Evolutionary conservation across 768 basidiomycete genomes (phyloP).

Genomic region (Tephrocybe sp.): DNA sequence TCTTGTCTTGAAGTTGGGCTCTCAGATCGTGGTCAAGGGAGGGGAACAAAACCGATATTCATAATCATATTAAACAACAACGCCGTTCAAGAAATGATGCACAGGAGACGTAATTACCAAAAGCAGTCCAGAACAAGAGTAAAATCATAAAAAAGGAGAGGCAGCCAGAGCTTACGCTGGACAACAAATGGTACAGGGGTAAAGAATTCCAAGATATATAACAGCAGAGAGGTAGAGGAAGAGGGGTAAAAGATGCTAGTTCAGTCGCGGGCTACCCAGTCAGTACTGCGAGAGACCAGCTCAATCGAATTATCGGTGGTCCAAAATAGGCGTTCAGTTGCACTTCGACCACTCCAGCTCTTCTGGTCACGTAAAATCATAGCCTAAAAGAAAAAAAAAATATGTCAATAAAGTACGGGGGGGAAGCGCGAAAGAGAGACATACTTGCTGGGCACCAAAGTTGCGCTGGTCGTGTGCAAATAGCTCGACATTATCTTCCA

Average conservation of each 20-base stretch:
- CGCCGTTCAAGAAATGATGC: conserved; percentile 4
- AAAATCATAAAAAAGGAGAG: background rate
- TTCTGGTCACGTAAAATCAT: conserved; percentile 96
- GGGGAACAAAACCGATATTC: background rate
- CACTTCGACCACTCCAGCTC: conserved; percentile 89
- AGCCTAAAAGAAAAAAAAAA: conserved; percentile 48
- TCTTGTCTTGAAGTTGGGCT: too few species aligned
- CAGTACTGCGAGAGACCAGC: conserved; percentile 78
- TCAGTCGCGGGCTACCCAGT: conserved; percentile 79
- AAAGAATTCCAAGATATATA: conserved; percentile 16
- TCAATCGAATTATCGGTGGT: conserved; percentile 88
- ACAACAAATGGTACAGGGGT: conserved; percentile 16
- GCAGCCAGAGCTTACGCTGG: conserved; percentile 6
- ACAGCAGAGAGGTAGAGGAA: conserved; percentile 3
- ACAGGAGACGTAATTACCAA: conserved; percentile 11
- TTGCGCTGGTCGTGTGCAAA: conserved; percentile 95
- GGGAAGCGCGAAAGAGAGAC: conserved; percentile 15
- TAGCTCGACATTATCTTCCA: conserved; percentile 86
- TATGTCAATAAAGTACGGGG: background rate
- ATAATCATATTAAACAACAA: conserved; percentile 18
- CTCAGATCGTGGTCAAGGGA: background rate
- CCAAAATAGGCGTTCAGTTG: conserved; percentile 92
- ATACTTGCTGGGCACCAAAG: conserved; percentile 94
- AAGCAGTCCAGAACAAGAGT: background rate
- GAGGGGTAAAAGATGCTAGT: background rate